Conservation (phyloP, 208 protist species). For the Balamuthia mandrillaris region DNA sequence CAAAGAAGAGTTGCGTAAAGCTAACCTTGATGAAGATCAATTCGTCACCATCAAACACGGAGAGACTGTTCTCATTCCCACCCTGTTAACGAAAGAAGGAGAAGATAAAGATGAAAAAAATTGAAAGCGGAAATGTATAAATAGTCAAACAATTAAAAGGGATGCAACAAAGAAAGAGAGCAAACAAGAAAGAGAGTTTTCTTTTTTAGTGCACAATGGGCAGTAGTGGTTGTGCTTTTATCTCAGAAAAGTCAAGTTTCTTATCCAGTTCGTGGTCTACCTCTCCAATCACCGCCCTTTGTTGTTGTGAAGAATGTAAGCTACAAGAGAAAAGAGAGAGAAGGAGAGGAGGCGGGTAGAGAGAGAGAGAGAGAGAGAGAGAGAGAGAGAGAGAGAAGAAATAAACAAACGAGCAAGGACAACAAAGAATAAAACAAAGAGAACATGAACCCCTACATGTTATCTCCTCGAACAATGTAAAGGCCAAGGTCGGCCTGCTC, state of each 20-base stretch:
- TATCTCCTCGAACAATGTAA: slow-evolving; percentile 74
- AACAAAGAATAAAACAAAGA: not conserved
- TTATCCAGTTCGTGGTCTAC: slow-evolving; percentile 4
- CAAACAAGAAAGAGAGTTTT: not conserved
- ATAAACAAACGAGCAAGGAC: not conserved
- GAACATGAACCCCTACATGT: slow-evolving; percentile 55
- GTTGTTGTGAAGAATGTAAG: no score
- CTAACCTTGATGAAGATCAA: not conserved
- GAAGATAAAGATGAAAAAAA: no score
- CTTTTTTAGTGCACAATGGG: not conserved
- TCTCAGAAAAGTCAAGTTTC: slow-evolving; percentile 1
- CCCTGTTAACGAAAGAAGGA: no score
- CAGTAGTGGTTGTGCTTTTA: slow-evolving; percentile 1
- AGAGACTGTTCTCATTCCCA: not conserved
- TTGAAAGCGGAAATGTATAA: no score
- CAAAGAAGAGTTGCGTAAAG: not conserved
- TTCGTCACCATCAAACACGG: not conserved
- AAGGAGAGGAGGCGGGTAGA: not conserved
- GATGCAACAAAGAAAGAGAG: not conserved
- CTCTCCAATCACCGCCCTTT: slow-evolving; percentile 21
- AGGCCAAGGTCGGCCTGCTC: slow-evolving; percentile 64
- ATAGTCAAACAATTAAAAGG: no score
- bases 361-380: not conserved
- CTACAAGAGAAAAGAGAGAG: not conserved
- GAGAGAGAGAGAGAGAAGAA: not conserved